Base-by-base conservation (phyloP, 768 basidiomycete genomes). In the Boletus subparvulus region DNA sequence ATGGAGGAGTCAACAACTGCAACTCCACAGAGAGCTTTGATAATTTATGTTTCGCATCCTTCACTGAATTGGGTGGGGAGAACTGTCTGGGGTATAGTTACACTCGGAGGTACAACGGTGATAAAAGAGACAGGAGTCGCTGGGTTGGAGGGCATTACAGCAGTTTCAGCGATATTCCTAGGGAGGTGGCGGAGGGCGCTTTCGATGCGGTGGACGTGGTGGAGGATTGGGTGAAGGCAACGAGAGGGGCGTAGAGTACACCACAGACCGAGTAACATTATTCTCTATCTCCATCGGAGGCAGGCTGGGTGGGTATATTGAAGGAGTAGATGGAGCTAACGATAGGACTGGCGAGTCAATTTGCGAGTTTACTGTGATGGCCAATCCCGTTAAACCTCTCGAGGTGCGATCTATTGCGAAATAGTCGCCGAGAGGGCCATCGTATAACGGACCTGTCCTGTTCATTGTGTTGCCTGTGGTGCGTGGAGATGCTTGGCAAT, bases 291-390 rank as follows among this genome's bases (percentile, higher is more conserved):
- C 71, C 37, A 52, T 61, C 14, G 70, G 69, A 26, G 77, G 76
- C 16, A 83, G 64, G 54, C 73, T 77, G 1, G 77, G 69, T 10
- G 81, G 78, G 59, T 82, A 81, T 30, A 81, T 75, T 0, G 83
- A 82, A 46, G 81, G 80, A 45, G 76, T 79, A 19, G 80, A 80
- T 45, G 74, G 77, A 41, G 76, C 68, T 28, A 68, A 62, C 4
- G 76, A 79, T 13, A 54, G 50, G 30, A 42, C 35, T 9, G 52
- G 49, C 12, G 52, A 55, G 42, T 52, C 45, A 19, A 12, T 24
- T 61, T 30, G 52, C 45, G 55, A 67, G 36, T 62, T 62, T 49
- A 58, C 64, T 36, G 65, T 69, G 47, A 68, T 61, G 24, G 61
- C 55, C 12, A 68, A 55, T 28, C 63, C 68, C 39, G 59, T 61